Percentiles rank a stretch among this genome's conserved stretches.
These are phyloP conservation scores for Gaeumannomyces tritici DNA, from an alignment of 2,329 filamentous ascomycete genomes.

Conservation along the genomic window DNA sequence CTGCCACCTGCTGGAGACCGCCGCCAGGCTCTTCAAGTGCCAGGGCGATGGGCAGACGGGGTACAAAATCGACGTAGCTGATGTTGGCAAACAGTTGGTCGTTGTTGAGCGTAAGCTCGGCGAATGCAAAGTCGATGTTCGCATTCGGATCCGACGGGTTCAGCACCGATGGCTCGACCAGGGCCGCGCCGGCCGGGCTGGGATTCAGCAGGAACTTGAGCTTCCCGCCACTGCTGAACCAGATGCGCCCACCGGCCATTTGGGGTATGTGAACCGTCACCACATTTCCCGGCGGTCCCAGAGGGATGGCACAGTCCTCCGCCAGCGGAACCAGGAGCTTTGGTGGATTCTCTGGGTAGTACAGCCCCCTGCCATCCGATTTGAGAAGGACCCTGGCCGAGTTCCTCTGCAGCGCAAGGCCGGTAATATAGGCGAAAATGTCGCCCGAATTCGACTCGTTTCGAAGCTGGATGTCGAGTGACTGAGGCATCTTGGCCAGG, in stretches of 20 bases:
- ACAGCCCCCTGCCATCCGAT: slow-evolving; percentile 39
- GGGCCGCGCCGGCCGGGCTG: slow-evolving; percentile 41
- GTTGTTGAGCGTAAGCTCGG: slow-evolving; percentile 50
- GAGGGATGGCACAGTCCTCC: slow-evolving; percentile 49
- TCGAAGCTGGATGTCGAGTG: slow-evolving; percentile 43
- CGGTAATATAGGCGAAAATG: slow-evolving; percentile 58
- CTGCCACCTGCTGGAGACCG: slow-evolving; percentile 40
- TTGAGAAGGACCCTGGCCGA: slow-evolving; percentile 26
- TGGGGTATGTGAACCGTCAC: slow-evolving; percentile 49
- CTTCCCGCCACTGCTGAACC: slow-evolving; percentile 47
- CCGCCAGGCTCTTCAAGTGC: slow-evolving; percentile 32
- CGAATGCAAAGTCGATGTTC: slow-evolving; percentile 43
- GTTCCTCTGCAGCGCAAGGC: slow-evolving; percentile 40
- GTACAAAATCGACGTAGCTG: slow-evolving; percentile 57
- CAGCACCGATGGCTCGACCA: slow-evolving; percentile 59
- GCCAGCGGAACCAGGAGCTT: slow-evolving; percentile 35
- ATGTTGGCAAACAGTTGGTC: slow-evolving; percentile 54
- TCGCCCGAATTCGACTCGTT: slow-evolving; percentile 44
- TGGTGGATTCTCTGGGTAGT: slow-evolving; percentile 45
- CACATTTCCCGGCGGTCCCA: slow-evolving; percentile 45
- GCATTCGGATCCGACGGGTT: slow-evolving; percentile 49
- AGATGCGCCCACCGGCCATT: slow-evolving; percentile 54
- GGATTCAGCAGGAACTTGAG: slow-evolving; percentile 54
- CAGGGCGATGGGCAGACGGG: slow-evolving; percentile 42
- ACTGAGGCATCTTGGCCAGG: slow-evolving; percentile 22